phyloP scores from a whole-genome alignment of 441 rosid genomes.

The Macaranga tanarius region DNA sequence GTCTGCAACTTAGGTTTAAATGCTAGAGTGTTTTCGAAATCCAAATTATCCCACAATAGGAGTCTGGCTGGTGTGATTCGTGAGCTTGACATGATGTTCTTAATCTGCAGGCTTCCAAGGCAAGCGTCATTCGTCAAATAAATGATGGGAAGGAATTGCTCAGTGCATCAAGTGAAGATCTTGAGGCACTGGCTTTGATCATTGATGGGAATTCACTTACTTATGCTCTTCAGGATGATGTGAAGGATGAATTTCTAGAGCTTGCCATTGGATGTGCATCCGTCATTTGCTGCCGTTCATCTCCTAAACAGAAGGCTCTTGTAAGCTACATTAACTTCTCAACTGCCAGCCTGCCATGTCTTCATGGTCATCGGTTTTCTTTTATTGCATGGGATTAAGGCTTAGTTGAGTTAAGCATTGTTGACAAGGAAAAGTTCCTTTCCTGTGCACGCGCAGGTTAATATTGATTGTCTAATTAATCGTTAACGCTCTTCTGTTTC shows the following conservation, averaged over 20 bases:
- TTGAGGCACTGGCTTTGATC: slow-evolving; percentile 74
- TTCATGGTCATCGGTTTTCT: neutral
- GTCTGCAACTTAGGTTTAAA: neutral
- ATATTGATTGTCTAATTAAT: too few relatives aligned
- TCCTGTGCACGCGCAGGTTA: too few relatives aligned
- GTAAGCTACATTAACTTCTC: slow-evolving; percentile 42
- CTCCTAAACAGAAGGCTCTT: slow-evolving; percentile 97
- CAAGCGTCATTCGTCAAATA: slow-evolving; percentile 54
- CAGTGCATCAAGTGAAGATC: slow-evolving; percentile 46
- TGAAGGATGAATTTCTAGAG: slow-evolving; percentile 67
- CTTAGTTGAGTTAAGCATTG: neutral
- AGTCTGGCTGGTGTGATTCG: neutral
- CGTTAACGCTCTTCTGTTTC: too few relatives aligned
- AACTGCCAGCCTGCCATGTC: neutral
- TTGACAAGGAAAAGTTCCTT: neutral
- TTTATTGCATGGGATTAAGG: too few relatives aligned
- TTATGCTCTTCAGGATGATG: slow-evolving; percentile 73
- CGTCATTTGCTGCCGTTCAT: slow-evolving; percentile 95
- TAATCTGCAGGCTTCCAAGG: slow-evolving; percentile 60
- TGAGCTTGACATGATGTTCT: slow-evolving; percentile 15
- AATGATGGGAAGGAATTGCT: slow-evolving; percentile 51
- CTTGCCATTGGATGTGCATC: slow-evolving; percentile 92
- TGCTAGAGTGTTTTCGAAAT: neutral
- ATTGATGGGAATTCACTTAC: slow-evolving; percentile 88
- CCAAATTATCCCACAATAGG: neutral